Conservation (phyloP, 1,284 basidiomycete species). For the Anthracocystis setariae region DNA sequence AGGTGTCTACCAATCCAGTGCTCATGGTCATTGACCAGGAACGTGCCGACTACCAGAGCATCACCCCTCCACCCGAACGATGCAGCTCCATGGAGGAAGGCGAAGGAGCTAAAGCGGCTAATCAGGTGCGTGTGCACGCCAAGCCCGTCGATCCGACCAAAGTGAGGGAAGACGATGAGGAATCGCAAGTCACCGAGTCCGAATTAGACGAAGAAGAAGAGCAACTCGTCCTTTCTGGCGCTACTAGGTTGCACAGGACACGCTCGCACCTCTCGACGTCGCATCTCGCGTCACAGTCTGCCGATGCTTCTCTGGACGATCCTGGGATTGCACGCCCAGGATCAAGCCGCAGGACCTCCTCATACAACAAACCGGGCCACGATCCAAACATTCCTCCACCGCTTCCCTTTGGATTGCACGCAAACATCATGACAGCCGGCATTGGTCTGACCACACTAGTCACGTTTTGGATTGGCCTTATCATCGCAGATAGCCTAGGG, state of each 20-base stretch:
- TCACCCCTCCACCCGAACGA: constrained; percentile 33
- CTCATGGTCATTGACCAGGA: constrained; percentile 37
- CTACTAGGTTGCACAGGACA: constrained; percentile 46
- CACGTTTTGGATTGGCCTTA: constrained; percentile 60
- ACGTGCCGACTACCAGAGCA: constrained; percentile 35
- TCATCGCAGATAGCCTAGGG: constrained; percentile 48
- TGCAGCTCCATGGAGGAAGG: constrained; percentile 8
- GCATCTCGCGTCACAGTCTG: constrained; percentile 4
- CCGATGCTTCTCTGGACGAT: constrained; percentile 9
- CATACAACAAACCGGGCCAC: constrained; percentile 21
- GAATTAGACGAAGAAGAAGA: constrained; percentile 52
- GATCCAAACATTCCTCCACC: constrained; percentile 55
- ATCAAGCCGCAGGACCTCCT: constrained; percentile 20
- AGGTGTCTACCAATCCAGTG: constrained; percentile 7
- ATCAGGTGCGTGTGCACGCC: constrained; percentile 34
- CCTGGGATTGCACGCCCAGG: constrained; percentile 8
- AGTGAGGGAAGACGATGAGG: constrained; percentile 18
- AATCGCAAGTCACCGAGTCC: constrained; percentile 46
- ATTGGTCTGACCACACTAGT: constrained; percentile 59
- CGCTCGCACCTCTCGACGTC: constrained; percentile 41
- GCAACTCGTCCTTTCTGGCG: constrained; percentile 44
- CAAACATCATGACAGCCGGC: constrained; percentile 65
- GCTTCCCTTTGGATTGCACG: constrained; percentile 65
- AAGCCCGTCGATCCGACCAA: constrained; percentile 9
- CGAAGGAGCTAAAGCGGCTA: constrained; percentile 8